Evolutionary conservation across 306 rosid species (phyloP), one percentile per base, ranked within the genome.

Genomic region (Cyamopsis tetragonoloba): DNA sequence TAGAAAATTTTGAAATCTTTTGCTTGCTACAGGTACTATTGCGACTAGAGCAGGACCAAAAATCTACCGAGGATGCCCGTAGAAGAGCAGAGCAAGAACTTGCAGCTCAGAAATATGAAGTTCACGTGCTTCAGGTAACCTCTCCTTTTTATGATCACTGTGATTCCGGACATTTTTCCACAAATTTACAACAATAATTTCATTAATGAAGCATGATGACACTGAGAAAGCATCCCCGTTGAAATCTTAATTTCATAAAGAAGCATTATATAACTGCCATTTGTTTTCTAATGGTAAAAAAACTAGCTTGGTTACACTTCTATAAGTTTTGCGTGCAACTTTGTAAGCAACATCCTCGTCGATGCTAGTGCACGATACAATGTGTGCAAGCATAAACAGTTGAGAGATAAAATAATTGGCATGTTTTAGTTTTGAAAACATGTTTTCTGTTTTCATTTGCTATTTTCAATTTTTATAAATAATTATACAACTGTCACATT

Each of bases 61-160:
- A 77, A 77, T 70, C 80, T 46, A 93, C 97, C 20, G 99, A 90
- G 79, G 95, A 86, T 55, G 99, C 89, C 73, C 89, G 95, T 79
- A 70, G 82, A 83, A 82, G 70, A 61, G 96, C 99, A 3, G 96
- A 88, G 80, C 91, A 81, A 69, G 89, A 88, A 4, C 90, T 76
- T 42, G 87, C 91, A 26, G 84, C 90, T 70, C 99, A 90, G 58
- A 93, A 82, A 83, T 74, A 39, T 20, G 90, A 77, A 60, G 87
- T 88, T 63, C 85, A 83, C 55, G 54, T 75, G 71, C 90, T 93
- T 70, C 95, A 86, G 97, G 99, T 93, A 63, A 44, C 65, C 65
- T 41, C 72, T 39, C 78, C 42, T 66, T 9, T 31, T 43, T 60
- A 6, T 42, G 46, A 65, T 68, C 63, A 50, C 7, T 38, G 17